Conservation (phyloP, 345 rosid species). For the Lepidium aucheri region DNA sequence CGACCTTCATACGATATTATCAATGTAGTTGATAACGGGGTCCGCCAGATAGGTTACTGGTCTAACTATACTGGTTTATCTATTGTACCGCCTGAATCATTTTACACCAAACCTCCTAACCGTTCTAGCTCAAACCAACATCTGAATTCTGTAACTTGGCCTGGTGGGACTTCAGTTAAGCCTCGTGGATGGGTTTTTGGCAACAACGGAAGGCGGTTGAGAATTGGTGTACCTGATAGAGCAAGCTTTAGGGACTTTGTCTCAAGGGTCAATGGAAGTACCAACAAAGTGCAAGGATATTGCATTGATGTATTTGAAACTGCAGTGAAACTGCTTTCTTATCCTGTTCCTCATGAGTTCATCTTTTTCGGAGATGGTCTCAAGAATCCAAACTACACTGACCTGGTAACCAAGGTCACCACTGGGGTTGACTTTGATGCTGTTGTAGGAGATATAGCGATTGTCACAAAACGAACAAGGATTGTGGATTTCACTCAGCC, state of each 20-base stretch:
- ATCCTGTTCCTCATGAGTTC: conserved; percentile 71
- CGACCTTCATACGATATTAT: conserved; percentile 72
- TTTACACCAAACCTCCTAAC: conserved; percentile 52
- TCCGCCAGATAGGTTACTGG: conserved; percentile 71
- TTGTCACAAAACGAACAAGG: conserved; percentile 60
- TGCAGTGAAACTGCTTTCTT: conserved; percentile 60
- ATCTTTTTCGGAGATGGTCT: conserved; percentile 74
- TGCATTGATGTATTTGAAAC: conserved; percentile 79
- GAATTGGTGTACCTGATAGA: conserved; percentile 72
- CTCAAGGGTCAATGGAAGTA: conserved; percentile 42
- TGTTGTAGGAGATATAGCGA: conserved; percentile 83
- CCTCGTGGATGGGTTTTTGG: conserved; percentile 98
- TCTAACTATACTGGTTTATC: conserved; percentile 83
- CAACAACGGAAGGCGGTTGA: conserved; percentile 60
- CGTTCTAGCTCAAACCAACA: conserved; percentile 74
- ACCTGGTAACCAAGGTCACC: conserved; percentile 49
- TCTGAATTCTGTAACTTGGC: conserved; percentile 62
- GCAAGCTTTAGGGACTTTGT: conserved; percentile 57
- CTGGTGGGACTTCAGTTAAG: conserved; percentile 47
- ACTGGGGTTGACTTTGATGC: conserved; percentile 72
- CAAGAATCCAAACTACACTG: conserved; percentile 60
- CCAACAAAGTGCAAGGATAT: conserved; percentile 50
- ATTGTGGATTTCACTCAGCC: conserved; percentile 83
- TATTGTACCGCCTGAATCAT: conserved; percentile 60
- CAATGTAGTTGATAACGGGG: conserved; percentile 35